Evolutionary conservation across 805 yeast genomes (phyloP), one percentile per base, ranked within the genome.

Genomic region (Candida qinlingensis): DNA sequence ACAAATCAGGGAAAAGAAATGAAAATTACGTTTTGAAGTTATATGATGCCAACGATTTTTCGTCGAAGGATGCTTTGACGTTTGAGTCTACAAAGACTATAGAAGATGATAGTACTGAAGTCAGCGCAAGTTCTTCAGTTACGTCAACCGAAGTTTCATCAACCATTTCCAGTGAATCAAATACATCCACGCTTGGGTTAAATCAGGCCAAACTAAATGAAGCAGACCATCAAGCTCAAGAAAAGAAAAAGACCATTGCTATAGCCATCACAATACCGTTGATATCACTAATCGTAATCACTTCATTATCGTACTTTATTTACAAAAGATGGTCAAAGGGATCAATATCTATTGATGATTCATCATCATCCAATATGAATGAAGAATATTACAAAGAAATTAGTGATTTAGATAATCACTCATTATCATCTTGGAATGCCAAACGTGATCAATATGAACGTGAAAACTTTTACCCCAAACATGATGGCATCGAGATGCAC

Each of bases 11-110:
- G 29, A 64, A 56, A 12, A 57, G 55, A 19, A 38, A 53, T 4
- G 45, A 47, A 1, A 48, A 53, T 4, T 78, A 73, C 52, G 43
- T 49, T 0, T 46, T 79, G 13, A 63, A 63, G n/a, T 59, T 80
- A 26, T 80, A 65, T 57, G 74, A 76, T 53, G 63, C 70, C 1
- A 53, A 64, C 8, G 58, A 64, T 6, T 65, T 78, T 45, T 54
- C 62, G n/a, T 48, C 55, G 6, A 64, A 76, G 1, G 55, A 57
- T 28, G 26, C 33, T 4, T 13, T 47, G 4, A 13, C 28, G 2
- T 42, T 47, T 25, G 30, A 39, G 26, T 11, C 46, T 13, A 34
- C 37, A 8, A 30, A 44, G 1, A 26, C 47, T 31, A 7, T 13
- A 4, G 40, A 27, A 37, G 27, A 44, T 7, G 36, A 38, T 4